Evolutionary conservation across 2,329 filamentous ascomycete species (phyloP), one percentile per base, ranked within the genome.

Genomic region (Apiospora koreana): DNA sequence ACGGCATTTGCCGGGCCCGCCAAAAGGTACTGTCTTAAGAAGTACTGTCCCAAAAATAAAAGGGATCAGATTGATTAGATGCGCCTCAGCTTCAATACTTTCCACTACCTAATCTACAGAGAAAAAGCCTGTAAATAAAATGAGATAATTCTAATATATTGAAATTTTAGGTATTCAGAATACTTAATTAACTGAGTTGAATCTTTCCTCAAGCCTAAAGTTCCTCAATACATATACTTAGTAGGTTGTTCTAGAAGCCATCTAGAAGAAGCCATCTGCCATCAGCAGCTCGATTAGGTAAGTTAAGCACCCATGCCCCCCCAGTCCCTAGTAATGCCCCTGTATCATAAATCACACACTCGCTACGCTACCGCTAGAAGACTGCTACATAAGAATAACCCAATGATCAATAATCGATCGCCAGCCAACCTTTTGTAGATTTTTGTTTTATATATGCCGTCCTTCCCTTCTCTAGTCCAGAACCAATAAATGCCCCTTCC

Each of bases 1-100:
- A 62, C 54, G 54, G 54, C 31, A 62, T 21, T 38, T 38, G 54
- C 54, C 54, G 31, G 54, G 54, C 54, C 54, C 54, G 54, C 54
- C 21, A 5, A 6, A 38, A 38, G 54, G 54, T 31, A 38, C 16
- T 35, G 21, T n/a, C 28, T 28, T 31, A 18, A 18, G 10, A 4
- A 12, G 41, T 16, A 43, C n/a, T n/a, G n/a, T n/a, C 38, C 38
- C 14, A 10, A 41, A 9, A 50, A 25, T 14, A 28, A 14, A 6
- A 18, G 50, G 21, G 28, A 35, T 54, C 9, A 18, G 50, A 58
- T 58, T 58, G 50, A 58, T 35, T 58, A 35, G 50, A 58, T 58
- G 50, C 28, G 25, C 28, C 31, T 58, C 25, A 58, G 50, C 28
- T 58, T 58, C 50, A 31, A 28, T 16, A n/a, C 23, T 14, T 10